phyloP scores from a whole-genome alignment of 2,329 filamentous ascomycete genomes.

The Madurella mycetomatis region DNA sequence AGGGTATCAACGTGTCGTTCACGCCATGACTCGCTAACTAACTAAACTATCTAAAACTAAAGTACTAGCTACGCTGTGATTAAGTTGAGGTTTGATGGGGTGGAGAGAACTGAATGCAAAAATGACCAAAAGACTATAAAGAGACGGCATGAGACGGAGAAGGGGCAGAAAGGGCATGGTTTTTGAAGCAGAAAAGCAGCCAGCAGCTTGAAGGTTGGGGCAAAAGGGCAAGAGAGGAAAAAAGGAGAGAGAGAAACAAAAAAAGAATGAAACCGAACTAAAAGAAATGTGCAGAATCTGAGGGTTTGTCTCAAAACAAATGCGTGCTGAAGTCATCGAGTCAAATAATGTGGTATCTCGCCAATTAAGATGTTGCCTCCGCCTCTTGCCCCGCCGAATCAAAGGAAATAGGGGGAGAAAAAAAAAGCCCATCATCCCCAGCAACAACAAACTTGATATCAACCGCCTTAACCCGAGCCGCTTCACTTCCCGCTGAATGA shows the following conservation, averaged over 20 bases:
- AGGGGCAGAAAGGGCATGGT: neutral
- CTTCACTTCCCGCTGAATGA: neutral
- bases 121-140: neutral
- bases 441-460: neutral
- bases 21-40: neutral
- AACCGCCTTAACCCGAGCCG: neutral
- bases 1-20: neutral
- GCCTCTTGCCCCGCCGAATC: neutral
- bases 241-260: constrained; percentile 5
- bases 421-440: neutral
- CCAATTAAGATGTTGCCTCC: neutral
- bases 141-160: neutral
- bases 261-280: constrained; percentile 6
- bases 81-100: neutral
- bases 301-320: neutral
- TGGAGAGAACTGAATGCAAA: neutral
- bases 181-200: neutral
- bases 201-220: too few relatives aligned
- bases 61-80: neutral
- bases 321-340: neutral
- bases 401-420: too few relatives aligned
- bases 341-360: neutral
- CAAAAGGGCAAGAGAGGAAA: neutral
- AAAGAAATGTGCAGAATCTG: neutral
- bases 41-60: neutral